Evolutionary conservation across 148 eudicot species (phyloP).

Genomic region (Silene conica): DNA sequence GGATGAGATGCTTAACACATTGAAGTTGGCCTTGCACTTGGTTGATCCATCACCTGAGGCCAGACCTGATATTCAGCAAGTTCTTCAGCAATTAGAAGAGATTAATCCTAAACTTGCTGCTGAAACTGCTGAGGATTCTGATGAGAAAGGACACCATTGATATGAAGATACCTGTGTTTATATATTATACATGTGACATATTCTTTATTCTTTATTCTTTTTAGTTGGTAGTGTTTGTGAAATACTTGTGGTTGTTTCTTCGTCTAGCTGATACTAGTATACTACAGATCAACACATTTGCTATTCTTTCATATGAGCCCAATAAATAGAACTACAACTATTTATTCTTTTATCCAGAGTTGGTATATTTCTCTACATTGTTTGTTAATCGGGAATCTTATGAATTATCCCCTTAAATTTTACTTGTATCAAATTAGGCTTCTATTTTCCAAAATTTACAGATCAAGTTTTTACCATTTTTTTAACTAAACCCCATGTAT

Average conservation of each 20-base stretch:
- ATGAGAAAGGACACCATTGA: slow-evolving; percentile 24
- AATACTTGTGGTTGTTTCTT: slow-evolving; percentile 1
- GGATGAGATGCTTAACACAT: slow-evolving; percentile 69
- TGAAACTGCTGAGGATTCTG: slow-evolving; percentile 25
- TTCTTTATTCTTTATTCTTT: neutral
- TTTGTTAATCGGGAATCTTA: no score
- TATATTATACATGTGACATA: neutral
- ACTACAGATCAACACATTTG: slow-evolving; percentile 7
- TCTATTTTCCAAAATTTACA: no score
- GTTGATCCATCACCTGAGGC: slow-evolving; percentile 75
- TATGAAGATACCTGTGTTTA: neutral
- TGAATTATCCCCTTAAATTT: no score
- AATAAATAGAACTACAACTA: neutral
- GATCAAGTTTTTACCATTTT: no score
- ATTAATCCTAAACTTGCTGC: slow-evolving; percentile 34
- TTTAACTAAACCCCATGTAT: no score
- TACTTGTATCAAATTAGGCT: no score
- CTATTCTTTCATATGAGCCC: slow-evolving; percentile 17
- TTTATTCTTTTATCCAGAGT: no score
- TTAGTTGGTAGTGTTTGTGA: neutral
- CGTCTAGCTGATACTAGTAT: neutral
- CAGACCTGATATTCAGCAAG: slow-evolving; percentile 65
- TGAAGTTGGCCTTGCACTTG: slow-evolving; percentile 75
- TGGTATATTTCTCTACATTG: no score
- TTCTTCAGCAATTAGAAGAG: slow-evolving; percentile 69